Conservation (phyloP, 371 early-diverging fungal species). For the Mortierella sp. region DNA sequence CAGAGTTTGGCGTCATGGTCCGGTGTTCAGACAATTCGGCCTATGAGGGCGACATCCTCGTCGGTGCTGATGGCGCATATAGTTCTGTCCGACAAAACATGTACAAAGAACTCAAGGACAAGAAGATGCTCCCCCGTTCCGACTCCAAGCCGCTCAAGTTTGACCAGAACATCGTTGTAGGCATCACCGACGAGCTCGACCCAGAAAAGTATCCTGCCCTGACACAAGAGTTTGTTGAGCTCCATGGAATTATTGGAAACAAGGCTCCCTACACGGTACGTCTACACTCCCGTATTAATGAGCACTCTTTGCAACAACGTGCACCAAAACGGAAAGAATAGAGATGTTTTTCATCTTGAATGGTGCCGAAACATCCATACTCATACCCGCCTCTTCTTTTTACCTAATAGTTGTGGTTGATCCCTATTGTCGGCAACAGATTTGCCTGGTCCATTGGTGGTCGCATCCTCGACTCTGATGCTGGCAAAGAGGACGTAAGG, state of each 20-base stretch:
- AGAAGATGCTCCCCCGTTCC: conserved; percentile 28
- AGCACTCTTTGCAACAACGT: background rate
- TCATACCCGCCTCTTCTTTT: background rate
- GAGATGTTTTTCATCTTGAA: background rate
- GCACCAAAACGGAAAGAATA: background rate
- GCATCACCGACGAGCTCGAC: conserved; percentile 43
- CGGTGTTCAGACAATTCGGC: conserved; percentile 41
- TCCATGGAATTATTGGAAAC: conserved; percentile 48
- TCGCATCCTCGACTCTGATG: conserved; percentile 33
- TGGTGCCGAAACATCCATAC: background rate
- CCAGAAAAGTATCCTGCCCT: conserved; percentile 36
- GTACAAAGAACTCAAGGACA: conserved; percentile 42
- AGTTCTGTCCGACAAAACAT: conserved; percentile 43
- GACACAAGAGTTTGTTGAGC: conserved; percentile 22
- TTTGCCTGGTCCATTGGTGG: conserved; percentile 56
- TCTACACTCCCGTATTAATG: background rate
- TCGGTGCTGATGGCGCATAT: conserved; percentile 53
- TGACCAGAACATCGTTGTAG: conserved; percentile 54
- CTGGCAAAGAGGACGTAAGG: conserved; percentile 42
- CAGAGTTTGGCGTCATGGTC: conserved; percentile 29
- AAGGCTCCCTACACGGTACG: conserved; percentile 51
- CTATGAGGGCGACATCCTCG: conserved; percentile 48
- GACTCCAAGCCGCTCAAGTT: conserved; percentile 53
- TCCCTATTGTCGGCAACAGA: conserved; percentile 45
- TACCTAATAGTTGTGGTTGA: conserved; percentile 36